Percentiles rank a stretch among this genome's conserved stretches.
phyloP scores from a whole-genome alignment of 768 basidiomycete genomes.

The Hortiboletus campestris region DNA sequence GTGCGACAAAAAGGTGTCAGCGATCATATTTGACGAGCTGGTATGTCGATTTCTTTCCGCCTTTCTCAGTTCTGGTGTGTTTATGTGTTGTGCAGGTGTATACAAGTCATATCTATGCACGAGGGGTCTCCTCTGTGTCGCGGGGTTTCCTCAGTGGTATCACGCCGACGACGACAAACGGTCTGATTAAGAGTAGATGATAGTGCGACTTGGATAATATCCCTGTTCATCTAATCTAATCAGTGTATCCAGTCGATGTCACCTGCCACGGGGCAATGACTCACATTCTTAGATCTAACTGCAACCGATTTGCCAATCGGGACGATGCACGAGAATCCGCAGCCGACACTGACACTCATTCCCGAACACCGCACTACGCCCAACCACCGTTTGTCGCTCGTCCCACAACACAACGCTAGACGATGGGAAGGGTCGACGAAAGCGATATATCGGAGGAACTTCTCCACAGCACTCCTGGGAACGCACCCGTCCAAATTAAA shows the following conservation, averaged over 20 bases:
- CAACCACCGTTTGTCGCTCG: neutral
- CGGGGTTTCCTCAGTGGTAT: conserved; percentile 44
- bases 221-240: conserved; percentile 10
- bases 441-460: conserved; percentile 1
- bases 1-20: conserved; percentile 76
- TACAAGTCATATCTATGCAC: conserved; percentile 84
- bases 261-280: neutral
- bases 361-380: neutral
- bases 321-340: neutral
- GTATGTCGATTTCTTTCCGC: conserved; percentile 43
- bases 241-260: neutral
- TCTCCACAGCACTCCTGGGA: conserved; percentile 13
- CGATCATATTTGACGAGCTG: conserved; percentile 91
- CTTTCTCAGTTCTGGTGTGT: neutral
- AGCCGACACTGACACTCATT: neutral
- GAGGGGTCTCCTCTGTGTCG: conserved; percentile 83
- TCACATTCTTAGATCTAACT: neutral
- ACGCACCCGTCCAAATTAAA: conserved; percentile 21
- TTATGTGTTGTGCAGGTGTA: conserved; percentile 50
- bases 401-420: neutral
- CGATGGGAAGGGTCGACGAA: neutral
- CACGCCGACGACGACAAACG: conserved; percentile 16
- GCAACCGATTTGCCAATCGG: neutral
- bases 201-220: neutral
- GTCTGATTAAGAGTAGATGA: conserved; percentile 13